Base-by-base conservation (phyloP, 2,329 filamentous ascomycete species). In the Hypoxylon sp. region DNA sequence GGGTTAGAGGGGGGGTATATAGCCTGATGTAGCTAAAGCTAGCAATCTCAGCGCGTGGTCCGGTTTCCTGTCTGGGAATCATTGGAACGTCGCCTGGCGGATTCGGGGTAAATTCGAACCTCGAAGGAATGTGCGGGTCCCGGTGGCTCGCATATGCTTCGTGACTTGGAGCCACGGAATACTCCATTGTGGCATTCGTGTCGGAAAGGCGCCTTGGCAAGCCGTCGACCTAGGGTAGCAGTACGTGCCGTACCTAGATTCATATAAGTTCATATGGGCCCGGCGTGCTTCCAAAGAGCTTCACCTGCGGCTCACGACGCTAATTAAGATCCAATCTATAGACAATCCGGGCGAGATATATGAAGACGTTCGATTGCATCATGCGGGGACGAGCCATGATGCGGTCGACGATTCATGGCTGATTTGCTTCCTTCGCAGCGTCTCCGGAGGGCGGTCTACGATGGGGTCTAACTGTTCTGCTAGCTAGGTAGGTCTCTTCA, bases 1-100 rank as follows among this genome's bases (percentile, higher is more conserved):
- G 42, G 37, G 51, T 58, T 26, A 48, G 41, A 20, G 45, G 49
- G 51, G 54, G 55, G 52, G 37, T 43, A 53, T 63, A 67, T 66
- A 67, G 65, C 54, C 65, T 69, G 61, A 67, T 66, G 59, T 65
- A 40, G 35, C 48, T 48, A 38, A 20, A 58, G 29, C 60, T 57
- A 63, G 49, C 60, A 60, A 63, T 45, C 37, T 57, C 31, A 48
- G 35, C 15, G 50, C 24, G n/a, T 41, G 45, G 10, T 37, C 56
- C 40, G 46, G 27, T 38, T 60, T 58, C 53, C 60, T 37, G 18
- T 63, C 48, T 17, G 43, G 46, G 49, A 35, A 57, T 41, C 8
- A 18, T 31, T 37, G 42, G 42, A 49, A 47, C 35, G 47, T 9
- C 31, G 18, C 47, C 23, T 18, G 31, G 51, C 17, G 47, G 42